Conservation (phyloP, 331 rosid species). For the Acacia pycnantha region DNA sequence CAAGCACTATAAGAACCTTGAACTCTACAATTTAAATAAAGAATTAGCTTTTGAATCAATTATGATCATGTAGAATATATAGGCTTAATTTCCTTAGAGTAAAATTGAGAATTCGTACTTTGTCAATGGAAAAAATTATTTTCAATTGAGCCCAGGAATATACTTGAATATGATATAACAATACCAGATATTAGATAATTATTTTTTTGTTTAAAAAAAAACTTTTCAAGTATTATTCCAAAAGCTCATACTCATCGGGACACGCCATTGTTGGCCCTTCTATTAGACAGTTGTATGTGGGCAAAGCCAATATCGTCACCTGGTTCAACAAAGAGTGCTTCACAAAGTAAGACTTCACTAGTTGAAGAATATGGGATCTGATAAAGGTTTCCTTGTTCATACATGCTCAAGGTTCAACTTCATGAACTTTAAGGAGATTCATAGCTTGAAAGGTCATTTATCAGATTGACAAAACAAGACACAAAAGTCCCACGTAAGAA, state of each 20-base stretch:
- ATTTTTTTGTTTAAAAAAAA: background rate
- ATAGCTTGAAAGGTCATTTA: background rate
- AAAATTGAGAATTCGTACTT: background rate
- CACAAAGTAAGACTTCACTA: background rate
- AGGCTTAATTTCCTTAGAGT: no score
- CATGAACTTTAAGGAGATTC: background rate
- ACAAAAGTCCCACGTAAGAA: background rate
- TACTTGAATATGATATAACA: background rate
- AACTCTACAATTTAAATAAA: background rate
- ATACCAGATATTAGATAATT: background rate
- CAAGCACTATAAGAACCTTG: background rate
- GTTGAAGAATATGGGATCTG: background rate
- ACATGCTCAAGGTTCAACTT: background rate
- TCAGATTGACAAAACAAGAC: background rate
- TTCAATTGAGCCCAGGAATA: background rate
- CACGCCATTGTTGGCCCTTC: background rate
- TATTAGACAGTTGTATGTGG: background rate
- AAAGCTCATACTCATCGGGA: background rate
- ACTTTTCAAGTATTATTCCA: background rate
- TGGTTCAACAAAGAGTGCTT: background rate
- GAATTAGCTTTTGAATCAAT: background rate
- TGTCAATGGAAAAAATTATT: background rate
- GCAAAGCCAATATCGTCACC: background rate
- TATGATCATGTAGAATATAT: background rate
- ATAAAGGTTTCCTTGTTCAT: no score